phyloP scores from a whole-genome alignment of 331 rosid species.

The Stylosanthes scabra region DNA sequence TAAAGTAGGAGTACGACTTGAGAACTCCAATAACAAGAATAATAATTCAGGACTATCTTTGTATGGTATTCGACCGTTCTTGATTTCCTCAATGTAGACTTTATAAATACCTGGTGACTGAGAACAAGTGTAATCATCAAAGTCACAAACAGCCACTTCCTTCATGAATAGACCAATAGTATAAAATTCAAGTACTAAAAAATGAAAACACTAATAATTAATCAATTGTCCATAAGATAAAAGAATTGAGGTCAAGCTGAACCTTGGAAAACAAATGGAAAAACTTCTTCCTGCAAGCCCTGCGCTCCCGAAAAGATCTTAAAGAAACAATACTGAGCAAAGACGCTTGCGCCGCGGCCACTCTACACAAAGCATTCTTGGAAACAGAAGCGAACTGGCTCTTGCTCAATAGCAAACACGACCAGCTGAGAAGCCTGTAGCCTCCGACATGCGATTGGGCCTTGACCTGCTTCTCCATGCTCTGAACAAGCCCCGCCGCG shows the following conservation, averaged over 20 bases:
- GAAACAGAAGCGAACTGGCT: conserved; percentile 75
- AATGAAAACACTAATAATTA: neutral
- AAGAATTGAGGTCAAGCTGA: conserved; percentile 21
- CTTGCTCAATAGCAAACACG: conserved; percentile 71
- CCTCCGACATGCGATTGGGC: conserved; percentile 74
- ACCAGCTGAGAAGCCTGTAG: conserved; percentile 85
- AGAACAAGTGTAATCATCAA: conserved; percentile 29
- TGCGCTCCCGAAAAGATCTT: conserved; percentile 65
- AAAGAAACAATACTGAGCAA: conserved; percentile 59
- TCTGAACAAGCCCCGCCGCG: conserved; percentile 87
- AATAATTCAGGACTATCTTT: conserved; percentile 80
- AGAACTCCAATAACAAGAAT: conserved; percentile 73
- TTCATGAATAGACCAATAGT: neutral
- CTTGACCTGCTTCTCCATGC: conserved; percentile 82
- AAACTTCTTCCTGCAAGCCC: conserved; percentile 71
- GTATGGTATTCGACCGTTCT: conserved; percentile 64
- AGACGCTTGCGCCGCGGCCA: conserved; percentile 76
- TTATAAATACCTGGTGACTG: conserved; percentile 71
- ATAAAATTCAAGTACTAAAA: conserved; percentile 14
- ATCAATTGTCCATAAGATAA: conserved; percentile 3
- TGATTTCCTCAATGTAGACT: conserved; percentile 73
- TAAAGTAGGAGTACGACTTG: conserved; percentile 57
- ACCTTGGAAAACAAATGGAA: conserved; percentile 84
- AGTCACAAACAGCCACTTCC: conserved; percentile 7
- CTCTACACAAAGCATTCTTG: conserved; percentile 85